Evolutionary conservation across 2,329 filamentous ascomycete species (phyloP).

Genomic region (Aureobasidium sp.): DNA sequence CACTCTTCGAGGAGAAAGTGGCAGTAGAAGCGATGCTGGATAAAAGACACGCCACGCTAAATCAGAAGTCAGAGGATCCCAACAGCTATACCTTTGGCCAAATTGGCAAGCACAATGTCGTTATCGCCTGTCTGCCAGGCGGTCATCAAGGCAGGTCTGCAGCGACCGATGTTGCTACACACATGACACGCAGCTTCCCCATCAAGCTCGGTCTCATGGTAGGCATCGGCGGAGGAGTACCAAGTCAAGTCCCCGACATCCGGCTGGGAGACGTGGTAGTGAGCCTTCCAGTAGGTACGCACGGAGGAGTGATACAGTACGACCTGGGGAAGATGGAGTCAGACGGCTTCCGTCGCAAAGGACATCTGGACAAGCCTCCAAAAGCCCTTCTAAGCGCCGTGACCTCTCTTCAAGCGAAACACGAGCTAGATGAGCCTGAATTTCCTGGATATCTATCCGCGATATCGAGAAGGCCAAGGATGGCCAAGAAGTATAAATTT

Average conservation of each 20-base stretch:
- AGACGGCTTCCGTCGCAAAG: conserved; percentile 15
- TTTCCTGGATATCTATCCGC: not conserved
- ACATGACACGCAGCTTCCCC: conserved; percentile 18
- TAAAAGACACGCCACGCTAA: too few relatives aligned
- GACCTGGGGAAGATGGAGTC: conserved; percentile 20
- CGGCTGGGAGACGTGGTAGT: conserved; percentile 24
- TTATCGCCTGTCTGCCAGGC: conserved; percentile 19
- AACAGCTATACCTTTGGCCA: conserved; percentile 17
- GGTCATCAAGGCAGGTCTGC: conserved; percentile 16
- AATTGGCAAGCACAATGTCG: conserved; percentile 17
- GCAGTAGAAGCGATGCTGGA: conserved; percentile 19
- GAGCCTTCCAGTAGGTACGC: conserved; percentile 18
- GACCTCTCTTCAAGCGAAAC: conserved; percentile 20
- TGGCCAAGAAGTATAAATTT: not conserved
- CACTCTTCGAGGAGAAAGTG: conserved; percentile 18
- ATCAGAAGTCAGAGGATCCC: not conserved
- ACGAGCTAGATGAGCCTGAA: not conserved
- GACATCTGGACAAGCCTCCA: conserved; percentile 20
- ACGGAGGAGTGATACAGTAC: conserved; percentile 24
- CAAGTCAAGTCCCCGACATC: conserved; percentile 1
- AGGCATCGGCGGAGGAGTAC: conserved; percentile 23
- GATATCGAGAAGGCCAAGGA: not conserved
- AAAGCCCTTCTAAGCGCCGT: conserved; percentile 21
- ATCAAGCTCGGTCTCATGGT: conserved; percentile 20
- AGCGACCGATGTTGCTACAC: conserved; percentile 17